These are phyloP conservation scores for Pyrenula aspistea DNA, from an alignment of 495 filamentous ascomycete species.

Conservation along the genomic window DNA sequence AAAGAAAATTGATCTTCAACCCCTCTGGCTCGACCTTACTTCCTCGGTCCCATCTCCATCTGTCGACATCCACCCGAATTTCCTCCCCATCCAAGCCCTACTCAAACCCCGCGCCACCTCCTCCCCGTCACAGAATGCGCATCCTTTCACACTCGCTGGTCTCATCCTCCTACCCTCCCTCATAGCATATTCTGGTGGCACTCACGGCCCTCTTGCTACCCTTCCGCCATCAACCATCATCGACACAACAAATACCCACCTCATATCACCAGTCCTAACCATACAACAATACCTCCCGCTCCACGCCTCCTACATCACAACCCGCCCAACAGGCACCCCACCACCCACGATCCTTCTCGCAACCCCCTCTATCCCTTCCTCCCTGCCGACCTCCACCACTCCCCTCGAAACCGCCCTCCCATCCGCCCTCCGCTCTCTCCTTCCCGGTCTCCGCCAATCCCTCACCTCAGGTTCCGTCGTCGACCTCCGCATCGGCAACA, in stretches of 20 bases:
- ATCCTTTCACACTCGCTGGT: slow-evolving; percentile 47
- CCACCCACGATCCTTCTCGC: slow-evolving; percentile 61
- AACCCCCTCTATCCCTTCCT: slow-evolving; percentile 73
- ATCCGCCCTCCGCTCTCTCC: slow-evolving; percentile 70
- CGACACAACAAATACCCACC: slow-evolving; percentile 78
- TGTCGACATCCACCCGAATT: slow-evolving; percentile 1
- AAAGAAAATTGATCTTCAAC: slow-evolving; percentile 64
- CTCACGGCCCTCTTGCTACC: slow-evolving; percentile 66
- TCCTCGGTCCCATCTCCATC: slow-evolving; percentile 20
- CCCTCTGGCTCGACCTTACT: slow-evolving; percentile 72
- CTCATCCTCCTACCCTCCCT: slow-evolving; percentile 58
- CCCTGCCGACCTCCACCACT: slow-evolving; percentile 73
- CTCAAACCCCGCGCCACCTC: slow-evolving; percentile 36
- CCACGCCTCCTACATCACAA: slow-evolving; percentile 40
- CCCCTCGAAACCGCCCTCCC: slow-evolving; percentile 68
- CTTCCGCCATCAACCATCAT: slow-evolving; percentile 72
- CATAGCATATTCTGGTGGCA: slow-evolving; percentile 42
- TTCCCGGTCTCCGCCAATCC: slow-evolving; percentile 57
- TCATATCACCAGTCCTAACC: slow-evolving; percentile 83
- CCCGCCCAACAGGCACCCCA: slow-evolving; percentile 15
- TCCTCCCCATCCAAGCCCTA: slow-evolving; percentile 32
- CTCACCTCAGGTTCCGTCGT: slow-evolving; percentile 41
- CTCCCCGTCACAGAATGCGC: slow-evolving; percentile 14
- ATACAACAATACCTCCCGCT: slow-evolving; percentile 79
- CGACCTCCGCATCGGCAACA: slow-evolving; percentile 76